Evolutionary conservation across 345 rosid genomes (phyloP).

Genomic region (Moricandia moricandioides): DNA sequence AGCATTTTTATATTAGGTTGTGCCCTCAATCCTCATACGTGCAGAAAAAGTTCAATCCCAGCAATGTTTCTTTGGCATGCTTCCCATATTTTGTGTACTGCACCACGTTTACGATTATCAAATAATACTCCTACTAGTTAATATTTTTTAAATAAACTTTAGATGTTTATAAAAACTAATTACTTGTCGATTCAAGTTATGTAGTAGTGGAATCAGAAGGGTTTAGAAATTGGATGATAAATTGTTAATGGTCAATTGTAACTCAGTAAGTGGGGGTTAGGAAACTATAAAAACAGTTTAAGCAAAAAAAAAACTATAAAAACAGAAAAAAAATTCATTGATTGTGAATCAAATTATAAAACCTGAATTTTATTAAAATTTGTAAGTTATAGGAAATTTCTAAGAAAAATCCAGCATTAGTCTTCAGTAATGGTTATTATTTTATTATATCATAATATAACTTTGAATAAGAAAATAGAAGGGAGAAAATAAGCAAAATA

Average conservation of each 20-base stretch:
- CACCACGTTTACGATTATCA: constrained; percentile 7
- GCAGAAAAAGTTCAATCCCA: not conserved
- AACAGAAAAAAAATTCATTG: not conserved
- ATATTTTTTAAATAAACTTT: not conserved
- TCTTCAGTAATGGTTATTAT: too few relatives aligned
- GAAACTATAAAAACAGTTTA: not conserved
- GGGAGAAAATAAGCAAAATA: too few relatives aligned
- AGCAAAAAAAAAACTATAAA: not conserved
- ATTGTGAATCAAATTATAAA: not conserved
- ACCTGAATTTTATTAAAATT: not conserved
- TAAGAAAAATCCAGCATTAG: not conserved
- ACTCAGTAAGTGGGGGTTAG: not conserved
- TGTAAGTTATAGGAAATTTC: not conserved
- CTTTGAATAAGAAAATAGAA: too few relatives aligned
- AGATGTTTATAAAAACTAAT: not conserved
- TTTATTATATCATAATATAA: too few relatives aligned
- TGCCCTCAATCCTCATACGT: not conserved
- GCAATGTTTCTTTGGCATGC: not conserved
- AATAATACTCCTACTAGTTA: not conserved
- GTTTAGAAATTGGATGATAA: not conserved
- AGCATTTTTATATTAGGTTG: not conserved
- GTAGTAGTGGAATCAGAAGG: not conserved
- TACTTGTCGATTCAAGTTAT: not conserved
- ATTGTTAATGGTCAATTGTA: not conserved
- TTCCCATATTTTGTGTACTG: not conserved